Evolutionary conservation across 2,329 filamentous ascomycete genomes (phyloP).

Genomic region (Calonectria naviculata): DNA sequence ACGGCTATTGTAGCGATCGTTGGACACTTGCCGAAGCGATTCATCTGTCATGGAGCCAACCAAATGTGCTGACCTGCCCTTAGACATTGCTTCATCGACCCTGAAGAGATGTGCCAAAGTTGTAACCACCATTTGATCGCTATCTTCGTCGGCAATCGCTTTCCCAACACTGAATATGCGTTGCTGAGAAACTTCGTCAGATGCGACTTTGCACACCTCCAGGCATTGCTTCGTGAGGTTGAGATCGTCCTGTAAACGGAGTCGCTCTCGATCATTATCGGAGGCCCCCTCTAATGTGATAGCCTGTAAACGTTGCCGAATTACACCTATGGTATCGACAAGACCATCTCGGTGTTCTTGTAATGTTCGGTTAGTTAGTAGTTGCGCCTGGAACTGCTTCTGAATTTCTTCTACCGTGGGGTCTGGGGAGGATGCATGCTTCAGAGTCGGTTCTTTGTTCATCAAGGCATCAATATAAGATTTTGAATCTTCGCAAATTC

Average conservation of each 20-base stretch:
- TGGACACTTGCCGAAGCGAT: conserved; percentile 27
- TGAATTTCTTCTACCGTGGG: neutral
- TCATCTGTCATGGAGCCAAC: conserved; percentile 49
- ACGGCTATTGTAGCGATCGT: conserved; percentile 33
- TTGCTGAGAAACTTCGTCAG: conserved; percentile 40
- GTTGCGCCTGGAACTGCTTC: conserved; percentile 45
- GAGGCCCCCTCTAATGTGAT: conserved; percentile 35
- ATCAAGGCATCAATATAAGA: conserved; percentile 47
- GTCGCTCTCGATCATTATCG: conserved; percentile 37
- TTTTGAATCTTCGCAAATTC: conserved; percentile 50
- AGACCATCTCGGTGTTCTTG: conserved; percentile 45
- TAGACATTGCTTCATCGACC: conserved; percentile 49
- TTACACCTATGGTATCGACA: conserved; percentile 43
- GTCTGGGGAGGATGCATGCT: neutral
- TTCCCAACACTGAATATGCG: conserved; percentile 50
- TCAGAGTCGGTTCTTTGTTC: conserved; percentile 40
- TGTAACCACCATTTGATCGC: conserved; percentile 53
- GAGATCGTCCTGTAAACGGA: conserved; percentile 47
- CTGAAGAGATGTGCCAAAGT: conserved; percentile 55
- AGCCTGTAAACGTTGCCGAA: conserved; percentile 45
- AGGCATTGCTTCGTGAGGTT: conserved; percentile 48
- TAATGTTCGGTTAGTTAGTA: conserved; percentile 43
- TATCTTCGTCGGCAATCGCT: conserved; percentile 48
- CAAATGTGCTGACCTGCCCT: conserved; percentile 46
- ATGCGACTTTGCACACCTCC: conserved; percentile 50